Base-by-base conservation (phyloP, 768 basidiomycete species). In the Boletus huronensis region DNA sequence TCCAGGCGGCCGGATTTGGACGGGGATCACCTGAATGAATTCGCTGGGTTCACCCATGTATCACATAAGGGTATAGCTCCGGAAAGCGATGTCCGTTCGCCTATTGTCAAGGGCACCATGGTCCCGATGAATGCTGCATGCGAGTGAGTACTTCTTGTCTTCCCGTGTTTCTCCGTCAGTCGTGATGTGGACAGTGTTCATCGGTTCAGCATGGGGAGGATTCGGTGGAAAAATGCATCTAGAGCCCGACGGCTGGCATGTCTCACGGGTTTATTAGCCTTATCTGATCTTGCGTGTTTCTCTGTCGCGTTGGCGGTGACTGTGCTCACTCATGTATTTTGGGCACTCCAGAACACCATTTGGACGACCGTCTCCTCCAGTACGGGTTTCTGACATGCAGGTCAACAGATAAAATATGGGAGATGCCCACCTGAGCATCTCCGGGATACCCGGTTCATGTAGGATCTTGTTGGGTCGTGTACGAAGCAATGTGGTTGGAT, bases 41-140 rank as follows among this genome's bases (percentile, higher is more conserved):
- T 53, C 11, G 54, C 50, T 0, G 55, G 68, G 26, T 49, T 57
- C 23, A 42, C 55, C 9, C 62, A 68, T 3, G 48, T 61, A 21
- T 46, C 58, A 23, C 53, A 60, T 23, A 49, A 34, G 52, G 40
- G 48, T 6, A 39, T 58, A 38, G 39, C 50, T 26, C 52, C 46
- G 1, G 64, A 66, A 41, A 21, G 35, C 0, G 69, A 70, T 32
- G 68, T 68, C 41, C 69, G 69, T 42, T 70, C 69, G 40, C 70
- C 69, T 16, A 59, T 70, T 35, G 42, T 34, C 40, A 64, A 44
- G 36, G 64, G 68, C 13, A 56, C 61, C 4, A 58, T 61, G 53
- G 9, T 72, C 29, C 69, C 69, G 34, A 50, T 54, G 26, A 55
- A 49, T 23, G 40, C 45, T 9, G 26, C 50, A 46, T n/a, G n/a